Base-by-base conservation (phyloP, 352 stramenopile species). In the Pythium sp. region DNA sequence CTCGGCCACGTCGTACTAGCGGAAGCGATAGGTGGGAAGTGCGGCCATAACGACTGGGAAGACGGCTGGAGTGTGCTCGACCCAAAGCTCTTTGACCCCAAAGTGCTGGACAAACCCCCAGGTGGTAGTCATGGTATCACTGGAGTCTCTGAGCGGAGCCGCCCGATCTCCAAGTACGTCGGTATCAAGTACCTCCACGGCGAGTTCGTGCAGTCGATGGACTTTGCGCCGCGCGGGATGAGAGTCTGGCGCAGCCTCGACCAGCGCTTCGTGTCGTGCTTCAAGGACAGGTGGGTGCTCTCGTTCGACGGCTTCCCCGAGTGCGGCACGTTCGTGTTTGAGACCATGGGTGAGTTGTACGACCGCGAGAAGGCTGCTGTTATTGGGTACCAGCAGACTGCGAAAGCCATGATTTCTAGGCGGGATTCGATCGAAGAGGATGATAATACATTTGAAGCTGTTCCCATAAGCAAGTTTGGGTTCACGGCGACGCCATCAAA, bases 1-100 rank as follows among this genome's bases (percentile, higher is more conserved):
- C 65, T 83, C 9, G 76, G 76, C 0, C 76, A 83, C 46, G 71
- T 83, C 28, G 30, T 75, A 6, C 24, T 75, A 9, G 70, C 66
- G 12, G 70, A 75, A 30, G 65, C 70, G 0, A 62, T 75, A 11
- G 70, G 66, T 3, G 70, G 24, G 0, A 72, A 72, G 26, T 66
- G 47, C 41, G 34, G 43, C 4, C 24, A 55, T 5, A 38, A 30
- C 5, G 70, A 72, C 18, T 75, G 70, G 70, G 65, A 72, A 62
- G 70, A 75, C 62, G 70, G 70, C 6, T 75, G 70, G 70, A 75
- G 53, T 32, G 57, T 75, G 1, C 49, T 75, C 14, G 65, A 72
- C 8, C 49, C 70, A 5, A 63, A 51, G 22, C 49, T 72, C 34
- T 69, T 72, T 28, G 66, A 55, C 30, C 9, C 56, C 2, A 51